phyloP scores from a whole-genome alignment of 202 grass and related monocot genomes.

The Tripidium arundinaceum region DNA sequence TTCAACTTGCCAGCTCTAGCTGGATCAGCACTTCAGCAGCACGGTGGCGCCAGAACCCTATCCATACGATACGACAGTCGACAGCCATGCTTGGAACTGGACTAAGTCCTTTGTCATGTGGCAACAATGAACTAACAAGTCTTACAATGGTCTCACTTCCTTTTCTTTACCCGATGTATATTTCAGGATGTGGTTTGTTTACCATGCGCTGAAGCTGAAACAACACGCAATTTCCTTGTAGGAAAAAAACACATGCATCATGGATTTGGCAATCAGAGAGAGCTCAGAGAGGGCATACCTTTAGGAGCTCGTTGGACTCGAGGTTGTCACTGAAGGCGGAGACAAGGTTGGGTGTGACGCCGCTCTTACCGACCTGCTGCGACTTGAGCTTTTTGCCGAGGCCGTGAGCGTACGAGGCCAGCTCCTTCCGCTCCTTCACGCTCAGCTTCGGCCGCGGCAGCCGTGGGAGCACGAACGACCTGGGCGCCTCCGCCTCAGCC shows the following conservation, averaged over 20 bases:
- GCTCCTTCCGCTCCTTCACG: slow-evolving; percentile 89
- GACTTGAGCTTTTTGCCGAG: slow-evolving; percentile 90
- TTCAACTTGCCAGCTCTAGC: neutral
- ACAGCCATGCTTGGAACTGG: neutral
- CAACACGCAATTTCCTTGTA: neutral
- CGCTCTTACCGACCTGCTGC: slow-evolving; percentile 88
- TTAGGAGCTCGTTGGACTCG: slow-evolving; percentile 94
- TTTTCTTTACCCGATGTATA: neutral
- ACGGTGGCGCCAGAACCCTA: neutral
- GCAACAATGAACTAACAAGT: neutral
- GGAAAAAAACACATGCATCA: neutral
- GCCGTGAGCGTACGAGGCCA: slow-evolving; percentile 84
- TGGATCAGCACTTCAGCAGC: neutral
- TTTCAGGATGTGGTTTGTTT: neutral
- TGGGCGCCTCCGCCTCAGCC: neutral
- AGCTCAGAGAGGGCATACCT: slow-evolving; percentile 30
- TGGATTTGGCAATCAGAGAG: neutral
- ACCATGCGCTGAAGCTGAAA: neutral
- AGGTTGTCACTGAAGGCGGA: slow-evolving; percentile 74
- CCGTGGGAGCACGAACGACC: slow-evolving; percentile 33
- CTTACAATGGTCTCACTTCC: neutral
- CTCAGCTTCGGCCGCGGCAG: slow-evolving; percentile 64
- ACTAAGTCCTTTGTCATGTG: neutral
- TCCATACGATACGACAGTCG: too few relatives aligned
- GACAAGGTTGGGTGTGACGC: slow-evolving; percentile 66